Evolutionary conservation across 139 green algal genomes (phyloP).

Genomic region (Gonium pectorale): DNA sequence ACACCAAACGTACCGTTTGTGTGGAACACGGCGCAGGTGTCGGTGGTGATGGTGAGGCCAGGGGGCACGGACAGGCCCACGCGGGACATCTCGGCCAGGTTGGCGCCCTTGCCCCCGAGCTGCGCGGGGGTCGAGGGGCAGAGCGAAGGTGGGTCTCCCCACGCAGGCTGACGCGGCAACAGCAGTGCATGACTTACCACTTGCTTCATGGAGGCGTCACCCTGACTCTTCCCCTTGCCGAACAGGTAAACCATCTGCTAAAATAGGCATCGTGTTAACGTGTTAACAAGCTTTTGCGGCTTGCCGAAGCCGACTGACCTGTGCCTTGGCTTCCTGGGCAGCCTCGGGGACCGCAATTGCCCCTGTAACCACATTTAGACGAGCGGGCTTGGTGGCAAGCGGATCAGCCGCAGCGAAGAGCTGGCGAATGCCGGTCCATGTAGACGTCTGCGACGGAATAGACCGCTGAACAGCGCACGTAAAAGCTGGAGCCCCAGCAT

Average conservation of each 20-base stretch:
- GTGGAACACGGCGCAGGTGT: constrained; percentile 85
- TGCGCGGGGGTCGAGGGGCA: constrained; percentile 4
- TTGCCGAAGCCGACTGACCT: too few relatives aligned
- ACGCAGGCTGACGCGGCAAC: neutral
- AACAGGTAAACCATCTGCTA: constrained; percentile 72
- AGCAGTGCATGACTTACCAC: constrained; percentile 47
- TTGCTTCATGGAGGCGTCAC: constrained; percentile 75
- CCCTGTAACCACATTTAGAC: too few relatives aligned
- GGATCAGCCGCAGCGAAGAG: too few relatives aligned
- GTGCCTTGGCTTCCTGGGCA: too few relatives aligned
- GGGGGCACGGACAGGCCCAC: constrained; percentile 90
- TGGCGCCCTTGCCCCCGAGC: constrained; percentile 92
- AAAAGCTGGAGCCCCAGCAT: too few relatives aligned
- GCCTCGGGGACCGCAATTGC: too few relatives aligned
- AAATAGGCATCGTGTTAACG: neutral
- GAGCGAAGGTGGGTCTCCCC: neutral
- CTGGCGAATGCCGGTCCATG: too few relatives aligned
- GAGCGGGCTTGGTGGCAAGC: too few relatives aligned
- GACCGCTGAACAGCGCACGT: too few relatives aligned
- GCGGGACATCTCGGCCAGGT: constrained; percentile 90
- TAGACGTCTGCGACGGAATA: too few relatives aligned
- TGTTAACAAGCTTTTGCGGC: neutral
- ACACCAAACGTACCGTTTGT: constrained; percentile 46
- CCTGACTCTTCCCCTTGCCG: constrained; percentile 63
- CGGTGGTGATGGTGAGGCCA: constrained; percentile 92